Base-by-base conservation (phyloP, 2,329 filamentous ascomycete genomes). In the Stagonosporopsis chrysanthemi region DNA sequence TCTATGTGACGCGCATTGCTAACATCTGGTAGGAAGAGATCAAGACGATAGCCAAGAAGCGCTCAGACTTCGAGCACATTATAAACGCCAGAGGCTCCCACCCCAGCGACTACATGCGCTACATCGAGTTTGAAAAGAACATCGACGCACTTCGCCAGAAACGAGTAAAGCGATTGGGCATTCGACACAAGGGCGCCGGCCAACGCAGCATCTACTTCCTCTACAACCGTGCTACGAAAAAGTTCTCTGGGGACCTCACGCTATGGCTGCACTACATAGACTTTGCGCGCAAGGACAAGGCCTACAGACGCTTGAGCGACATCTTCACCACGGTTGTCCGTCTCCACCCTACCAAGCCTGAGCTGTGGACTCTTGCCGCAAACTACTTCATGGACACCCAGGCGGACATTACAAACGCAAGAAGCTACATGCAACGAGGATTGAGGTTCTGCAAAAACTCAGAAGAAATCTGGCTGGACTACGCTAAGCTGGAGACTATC, bases 261-360 rank as follows among this genome's bases (percentile, higher is more conserved):
- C 82, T 99, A 35, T 99, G 95, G 95, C 88, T 90, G 76, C 90
- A 93, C 70, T 97, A 97, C 72, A 87, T 98, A 58, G 86, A 89
- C 56, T 98, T 91, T 75, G 88, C 91, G 15, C 84, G 88, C 67
- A 84, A 86, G 63, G 80, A 88, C 85, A 77, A 84, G 68, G 83
- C 86, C 15, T 82, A 82, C 71, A 86, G 86, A 72, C 86, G 86
- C 68, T 75, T 88, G 22, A 80, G 81, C 28, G 81, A 84, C 65
- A 83, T 88, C 45, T 81, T 88, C 65, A 86, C 86, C 31, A 79
- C 87, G 43, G 90, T 91, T 15, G 81, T 98, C 65, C 86, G 94
- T 63, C 83, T 99, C 78, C 92, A 96, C 78, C 94, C 95, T 15
- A 87, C 88, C 50, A 91, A 94, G 66, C 83, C 88, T 8, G 88